phyloP scores from a whole-genome alignment of 495 filamentous ascomycete species.

The Penicillium samsonianum region DNA sequence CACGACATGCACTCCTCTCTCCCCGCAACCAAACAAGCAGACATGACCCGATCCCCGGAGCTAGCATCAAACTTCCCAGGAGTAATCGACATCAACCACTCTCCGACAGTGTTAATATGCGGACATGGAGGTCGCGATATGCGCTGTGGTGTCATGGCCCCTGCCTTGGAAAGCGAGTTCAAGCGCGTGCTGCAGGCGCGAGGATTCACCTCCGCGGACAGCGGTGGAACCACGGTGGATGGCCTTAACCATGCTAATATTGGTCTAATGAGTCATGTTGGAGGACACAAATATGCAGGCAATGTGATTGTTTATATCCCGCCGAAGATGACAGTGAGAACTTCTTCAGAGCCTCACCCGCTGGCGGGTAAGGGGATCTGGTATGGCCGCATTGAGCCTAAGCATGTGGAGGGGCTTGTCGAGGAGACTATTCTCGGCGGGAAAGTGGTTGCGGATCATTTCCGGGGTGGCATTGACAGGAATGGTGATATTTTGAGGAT shows the following conservation, averaged over 20 bases:
- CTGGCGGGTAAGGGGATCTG: constrained; percentile 84
- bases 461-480: constrained; percentile 50
- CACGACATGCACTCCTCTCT: constrained; percentile 58
- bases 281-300: constrained; percentile 90
- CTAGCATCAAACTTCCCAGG: constrained; percentile 39
- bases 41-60: constrained; percentile 33
- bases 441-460: constrained; percentile 73
- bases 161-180: constrained; percentile 70
- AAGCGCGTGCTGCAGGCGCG: constrained; percentile 44
- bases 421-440: constrained; percentile 75
- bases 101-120: constrained; percentile 76
- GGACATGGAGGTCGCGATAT: constrained; percentile 77
- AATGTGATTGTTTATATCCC: constrained; percentile 93
- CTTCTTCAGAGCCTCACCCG: constrained; percentile 38
- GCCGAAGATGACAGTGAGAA: constrained; percentile 42
- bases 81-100: constrained; percentile 59
- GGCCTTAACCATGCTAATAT: constrained; percentile 54
- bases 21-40: constrained; percentile 35
- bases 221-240: constrained; percentile 27
- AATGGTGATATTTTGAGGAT: constrained; percentile 43
- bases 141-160: constrained; percentile 80
- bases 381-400: constrained; percentile 89
- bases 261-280: constrained; percentile 82
- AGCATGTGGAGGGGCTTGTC: constrained; percentile 83
- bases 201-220: constrained; percentile 29